phyloP scores from a whole-genome alignment of 345 rosid genomes.

The Syzygium jambos region DNA sequence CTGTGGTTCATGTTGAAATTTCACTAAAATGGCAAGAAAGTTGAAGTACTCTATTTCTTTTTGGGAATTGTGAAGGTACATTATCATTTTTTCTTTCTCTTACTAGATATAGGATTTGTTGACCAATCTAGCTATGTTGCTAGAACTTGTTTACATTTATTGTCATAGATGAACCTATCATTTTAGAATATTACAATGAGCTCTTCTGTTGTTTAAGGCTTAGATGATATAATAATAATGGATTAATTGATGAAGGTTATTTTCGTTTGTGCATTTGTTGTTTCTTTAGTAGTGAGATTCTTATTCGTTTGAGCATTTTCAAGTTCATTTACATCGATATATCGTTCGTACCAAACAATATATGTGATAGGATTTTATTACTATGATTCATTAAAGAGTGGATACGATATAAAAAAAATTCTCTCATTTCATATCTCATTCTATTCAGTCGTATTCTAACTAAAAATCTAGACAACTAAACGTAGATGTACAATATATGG shows the following conservation, averaged over 20 bases:
- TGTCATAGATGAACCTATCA: too few relatives aligned
- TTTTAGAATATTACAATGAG: too few relatives aligned
- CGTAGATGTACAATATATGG: neutral
- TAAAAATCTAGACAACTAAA: too few relatives aligned
- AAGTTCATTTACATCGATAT: too few relatives aligned
- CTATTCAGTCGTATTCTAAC: too few relatives aligned
- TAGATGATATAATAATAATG: neutral
- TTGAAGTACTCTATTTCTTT: accelerated
- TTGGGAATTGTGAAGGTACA: neutral
- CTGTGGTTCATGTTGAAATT: neutral
- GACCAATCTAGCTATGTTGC: neutral
- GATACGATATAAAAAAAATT: neutral
- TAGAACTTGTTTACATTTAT: neutral
- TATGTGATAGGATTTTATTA: neutral
- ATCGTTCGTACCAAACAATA: too few relatives aligned
- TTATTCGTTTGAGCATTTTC: neutral
- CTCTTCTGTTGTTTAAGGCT: neutral
- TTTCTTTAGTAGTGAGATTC: too few relatives aligned
- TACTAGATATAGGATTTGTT: neutral
- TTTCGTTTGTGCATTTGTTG: too few relatives aligned
- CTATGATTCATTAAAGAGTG: neutral
- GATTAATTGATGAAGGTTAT: neutral
- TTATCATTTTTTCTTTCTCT: neutral
- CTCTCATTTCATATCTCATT: too few relatives aligned
- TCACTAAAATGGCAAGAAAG: accelerated